These are phyloP conservation scores for Candida awuae DNA, from an alignment of 805 yeast genomes.

Conservation along the genomic window DNA sequence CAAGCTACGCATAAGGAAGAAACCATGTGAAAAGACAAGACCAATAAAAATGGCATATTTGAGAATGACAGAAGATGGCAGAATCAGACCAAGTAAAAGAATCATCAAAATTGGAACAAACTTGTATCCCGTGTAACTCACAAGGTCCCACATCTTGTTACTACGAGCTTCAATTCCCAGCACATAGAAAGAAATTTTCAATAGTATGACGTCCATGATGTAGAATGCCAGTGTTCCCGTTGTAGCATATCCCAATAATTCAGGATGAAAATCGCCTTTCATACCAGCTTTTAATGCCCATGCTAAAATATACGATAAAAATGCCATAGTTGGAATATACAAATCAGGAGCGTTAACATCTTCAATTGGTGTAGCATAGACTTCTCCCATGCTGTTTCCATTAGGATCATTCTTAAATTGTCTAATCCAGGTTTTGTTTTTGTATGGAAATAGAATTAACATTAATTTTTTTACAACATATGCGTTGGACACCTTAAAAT, in stretches of 20 bases:
- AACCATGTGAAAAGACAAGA: constrained; percentile 50
- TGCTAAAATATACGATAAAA: constrained; percentile 74
- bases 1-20: constrained; percentile 62
- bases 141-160: constrained; percentile 59
- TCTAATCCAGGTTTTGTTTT: constrained; percentile 78
- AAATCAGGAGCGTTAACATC: constrained; percentile 95
- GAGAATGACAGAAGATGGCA: constrained; percentile 28
- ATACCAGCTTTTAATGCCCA: constrained; percentile 83
- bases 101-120: constrained; percentile 71
- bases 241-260: constrained; percentile 77
- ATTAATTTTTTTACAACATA: constrained; percentile 71
- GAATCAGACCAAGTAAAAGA: constrained; percentile 39
- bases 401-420: constrained; percentile 26
- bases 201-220: constrained; percentile 62
- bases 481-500: constrained; percentile 84
- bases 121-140: constrained; percentile 89
- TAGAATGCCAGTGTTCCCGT: constrained; percentile 82
- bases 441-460: constrained; percentile 78
- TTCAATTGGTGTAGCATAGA: constrained; percentile 67
- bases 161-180: constrained; percentile 57
- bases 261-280: constrained; percentile 87
- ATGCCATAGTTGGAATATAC: constrained; percentile 92
- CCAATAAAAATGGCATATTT: constrained; percentile 33
- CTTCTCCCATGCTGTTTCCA: constrained; percentile 20
- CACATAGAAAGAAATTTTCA: constrained; percentile 77